Evolutionary conservation across 306 rosid species (phyloP).

Genomic region (Purshia tridentata): DNA sequence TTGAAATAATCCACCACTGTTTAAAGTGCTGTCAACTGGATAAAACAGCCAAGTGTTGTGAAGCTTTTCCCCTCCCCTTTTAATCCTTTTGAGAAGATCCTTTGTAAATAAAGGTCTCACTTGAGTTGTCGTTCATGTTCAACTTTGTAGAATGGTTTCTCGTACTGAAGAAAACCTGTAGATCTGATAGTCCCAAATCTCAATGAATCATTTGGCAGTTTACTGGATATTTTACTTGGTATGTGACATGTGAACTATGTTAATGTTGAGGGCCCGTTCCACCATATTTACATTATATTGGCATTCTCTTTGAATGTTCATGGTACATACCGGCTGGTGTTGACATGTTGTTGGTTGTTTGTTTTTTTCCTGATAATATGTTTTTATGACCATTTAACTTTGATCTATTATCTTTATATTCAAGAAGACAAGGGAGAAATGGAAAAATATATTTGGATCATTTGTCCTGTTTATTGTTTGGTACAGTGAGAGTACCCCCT

Average conservation of each 20-base stretch:
- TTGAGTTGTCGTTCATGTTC: constrained; percentile 29
- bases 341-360: too few species aligned
- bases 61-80: constrained; percentile 35
- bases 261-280: not conserved
- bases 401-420: not conserved
- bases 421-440: not conserved
- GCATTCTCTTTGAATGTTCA: too few species aligned
- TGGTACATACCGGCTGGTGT: too few species aligned
- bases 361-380: not conserved
- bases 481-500: too few species aligned
- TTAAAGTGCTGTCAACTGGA: constrained; percentile 10
- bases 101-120: constrained; percentile 44
- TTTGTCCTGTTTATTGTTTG: too few species aligned
- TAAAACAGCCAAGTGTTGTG: constrained; percentile 12
- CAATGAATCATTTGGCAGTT: constrained; percentile 28
- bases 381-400: not conserved
- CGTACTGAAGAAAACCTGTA: constrained; percentile 30
- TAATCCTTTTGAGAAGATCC: constrained; percentile 44
- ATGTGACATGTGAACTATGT: constrained; percentile 22
- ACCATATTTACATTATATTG: not conserved
- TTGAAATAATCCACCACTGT: constrained; percentile 27
- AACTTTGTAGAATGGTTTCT: constrained; percentile 37
- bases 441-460: not conserved
- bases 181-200: constrained; percentile 28
- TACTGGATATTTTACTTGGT: constrained; percentile 27